Base-by-base conservation (phyloP, 2,329 filamentous ascomycete species). In the Ceratocystis alfenasii region DNA sequence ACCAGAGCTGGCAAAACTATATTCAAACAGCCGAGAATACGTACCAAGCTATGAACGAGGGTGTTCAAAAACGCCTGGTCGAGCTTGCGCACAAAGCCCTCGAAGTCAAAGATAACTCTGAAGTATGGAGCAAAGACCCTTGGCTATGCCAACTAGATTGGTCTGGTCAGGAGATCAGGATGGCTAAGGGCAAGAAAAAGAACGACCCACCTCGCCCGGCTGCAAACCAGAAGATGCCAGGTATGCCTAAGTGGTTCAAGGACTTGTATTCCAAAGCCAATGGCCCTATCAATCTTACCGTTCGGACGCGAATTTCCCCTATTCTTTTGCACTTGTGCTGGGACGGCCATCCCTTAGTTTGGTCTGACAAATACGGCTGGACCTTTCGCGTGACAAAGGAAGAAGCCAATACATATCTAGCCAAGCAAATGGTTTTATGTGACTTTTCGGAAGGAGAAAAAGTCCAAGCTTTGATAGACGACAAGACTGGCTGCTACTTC, bases 171-270 rank as follows among this genome's bases (percentile, higher is more conserved):
- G 90, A 95, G 74, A 81, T 96, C 68, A 92, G 84, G 73, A 94
- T 93, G 88, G 86, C 85, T 25, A 97, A 96, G 74, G 88, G 87
- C 2, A 96, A 94, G 78, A 92, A 88, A 75, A 96, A 96, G 74
- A 80, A 78, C 8, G 90, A 95, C 66, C 86, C 87, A 10, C 87
- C 88, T 1, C 81, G 90, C 57, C 90, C 87, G 36, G 88, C 86
- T 6, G 86, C 86, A 10, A 81, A 88, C 59, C 94, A 99, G 74
- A 99, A 97, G 79, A 90, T 88, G 77, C 92, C 93, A 0, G 94
- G 94, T 15, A 94, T 89, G 88, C 94, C 94, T 0, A 82, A 88
- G 69, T 99, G 94, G 94, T 99, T 96, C 76, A 96, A 94, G 72
- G 90, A 91, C 73, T 78, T 99, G 1, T 96, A 95, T 71, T 71